These are phyloP conservation scores for Vaccinium myrtillus DNA, from an alignment of 148 eudicot species.

Conservation along the genomic window DNA sequence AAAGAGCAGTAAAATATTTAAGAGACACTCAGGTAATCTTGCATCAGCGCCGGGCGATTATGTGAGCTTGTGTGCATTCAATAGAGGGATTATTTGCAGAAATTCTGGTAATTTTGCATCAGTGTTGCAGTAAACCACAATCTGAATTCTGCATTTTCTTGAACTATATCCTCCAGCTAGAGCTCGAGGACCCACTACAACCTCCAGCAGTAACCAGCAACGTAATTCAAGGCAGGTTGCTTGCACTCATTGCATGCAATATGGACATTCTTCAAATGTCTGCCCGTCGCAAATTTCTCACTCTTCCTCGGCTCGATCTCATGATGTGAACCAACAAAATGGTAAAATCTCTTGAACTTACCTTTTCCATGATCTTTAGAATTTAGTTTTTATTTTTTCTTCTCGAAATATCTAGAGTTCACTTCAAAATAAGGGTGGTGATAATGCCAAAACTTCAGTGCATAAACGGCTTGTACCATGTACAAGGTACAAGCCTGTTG, in stretches of 20 bases:
- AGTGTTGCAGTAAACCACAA: background rate
- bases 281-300: slow-evolving; percentile 60
- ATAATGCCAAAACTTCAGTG: too few species aligned
- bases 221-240: slow-evolving; percentile 44
- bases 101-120: background rate
- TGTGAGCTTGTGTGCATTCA: too few species aligned
- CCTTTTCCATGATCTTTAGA: background rate
- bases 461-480: too few species aligned
- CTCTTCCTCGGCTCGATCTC: slow-evolving; percentile 49
- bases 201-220: slow-evolving; percentile 41
- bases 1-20: too few species aligned
- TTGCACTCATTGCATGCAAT: slow-evolving; percentile 58
- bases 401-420: background rate
- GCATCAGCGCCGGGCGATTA: too few species aligned
- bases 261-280: slow-evolving; percentile 58
- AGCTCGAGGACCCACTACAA: slow-evolving; percentile 51
- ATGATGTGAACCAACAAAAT: slow-evolving; percentile 36
- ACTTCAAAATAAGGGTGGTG: background rate
- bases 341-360: slow-evolving; percentile 30
- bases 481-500: too few species aligned
- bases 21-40: too few species aligned
- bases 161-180: slow-evolving; percentile 34
- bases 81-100: background rate
- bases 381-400: background rate
- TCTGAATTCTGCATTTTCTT: background rate